Base-by-base conservation (phyloP, 768 basidiomycete species). In the Amanita muscaria region DNA sequence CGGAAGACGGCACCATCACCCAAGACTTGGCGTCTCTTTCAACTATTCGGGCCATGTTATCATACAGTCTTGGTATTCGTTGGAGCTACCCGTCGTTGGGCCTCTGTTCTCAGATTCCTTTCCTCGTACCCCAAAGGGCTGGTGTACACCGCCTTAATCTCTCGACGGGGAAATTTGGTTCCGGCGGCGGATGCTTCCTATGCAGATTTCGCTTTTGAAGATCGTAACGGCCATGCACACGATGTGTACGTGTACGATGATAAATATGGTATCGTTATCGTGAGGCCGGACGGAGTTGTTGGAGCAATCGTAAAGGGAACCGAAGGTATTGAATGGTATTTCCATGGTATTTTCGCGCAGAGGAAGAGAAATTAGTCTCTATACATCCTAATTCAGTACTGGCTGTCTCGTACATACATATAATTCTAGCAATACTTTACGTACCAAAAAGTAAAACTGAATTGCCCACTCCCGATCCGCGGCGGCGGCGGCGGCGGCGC, bases 221-320 rank as follows among this genome's bases (percentile, higher is more conserved):
- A 72, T 46, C 42, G 27, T 1, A 51, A 47, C 3, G 68, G 65
- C 4, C 63, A 69, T 37, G 70, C 74, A 0, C 63, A 68, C 48
- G 52, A 51, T 2, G 61, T 61, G 0, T 75, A 74, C 57, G 55
- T 56, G 9, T 46, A 48, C 6, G 61, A 60, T 22, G 59, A 59
- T 15, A 64, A 52, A 39, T 58, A 55, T 15, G 56, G 51, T 31
- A 55, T 68, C 9, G 62, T 64, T 1, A 59, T 69, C 19, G 56
- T 73, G 12, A 54, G 74, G n/a, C 74, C 72, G 0, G 73, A 76
- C 50, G 69, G 67, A 12, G 61, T 67, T 9, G 57, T 70, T 4
- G 74, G 72, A 14, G 68, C 66, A 3, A 56, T 68, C 24, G 64
- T 64, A 14, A 54, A 55, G 16, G 63, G 60, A 12, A 46, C 48